phyloP scores from a whole-genome alignment of 2,329 filamentous ascomycete genomes.

The Clarireedia monteithiana region DNA sequence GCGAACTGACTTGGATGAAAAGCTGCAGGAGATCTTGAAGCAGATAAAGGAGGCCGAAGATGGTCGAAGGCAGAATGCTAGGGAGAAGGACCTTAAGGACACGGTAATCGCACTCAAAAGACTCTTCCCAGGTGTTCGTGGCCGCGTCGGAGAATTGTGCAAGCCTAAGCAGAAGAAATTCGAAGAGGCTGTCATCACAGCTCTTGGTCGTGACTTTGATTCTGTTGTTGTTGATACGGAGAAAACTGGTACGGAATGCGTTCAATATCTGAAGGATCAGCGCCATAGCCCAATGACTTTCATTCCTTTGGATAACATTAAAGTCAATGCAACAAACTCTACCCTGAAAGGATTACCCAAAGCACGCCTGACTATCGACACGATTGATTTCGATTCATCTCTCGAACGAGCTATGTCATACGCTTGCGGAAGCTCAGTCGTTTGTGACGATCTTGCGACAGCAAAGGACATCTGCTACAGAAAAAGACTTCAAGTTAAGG shows the following conservation, averaged over 20 bases:
- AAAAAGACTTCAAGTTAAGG: constrained; percentile 77
- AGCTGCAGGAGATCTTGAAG: constrained; percentile 70
- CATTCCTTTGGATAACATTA: constrained; percentile 94
- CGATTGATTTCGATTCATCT: constrained; percentile 83
- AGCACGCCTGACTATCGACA: constrained; percentile 86
- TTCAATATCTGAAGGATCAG: constrained; percentile 88
- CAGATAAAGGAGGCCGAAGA: constrained; percentile 83
- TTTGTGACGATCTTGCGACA: constrained; percentile 80
- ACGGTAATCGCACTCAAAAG: constrained; percentile 80
- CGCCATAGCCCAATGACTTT: constrained; percentile 84
- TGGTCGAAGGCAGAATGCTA: constrained; percentile 76
- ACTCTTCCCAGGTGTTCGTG: constrained; percentile 85
- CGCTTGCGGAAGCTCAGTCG: constrained; percentile 88
- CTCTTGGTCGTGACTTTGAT: constrained; percentile 88
- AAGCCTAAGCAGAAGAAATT: constrained; percentile 97
- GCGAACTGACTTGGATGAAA: constrained; percentile 84
- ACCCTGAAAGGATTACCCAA: constrained; percentile 84
- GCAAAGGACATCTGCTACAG: constrained; percentile 88
- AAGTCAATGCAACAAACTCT: constrained; percentile 83
- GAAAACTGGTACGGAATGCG: constrained; percentile 88
- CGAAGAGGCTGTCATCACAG: constrained; percentile 85
- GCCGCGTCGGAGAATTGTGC: constrained; percentile 83
- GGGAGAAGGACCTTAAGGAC: constrained; percentile 71
- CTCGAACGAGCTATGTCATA: constrained; percentile 91
- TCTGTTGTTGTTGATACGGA: constrained; percentile 92